These are phyloP conservation scores for Coemansia sp. DNA, from an alignment of 192 early-diverging fungal species.

Conservation along the genomic window DNA sequence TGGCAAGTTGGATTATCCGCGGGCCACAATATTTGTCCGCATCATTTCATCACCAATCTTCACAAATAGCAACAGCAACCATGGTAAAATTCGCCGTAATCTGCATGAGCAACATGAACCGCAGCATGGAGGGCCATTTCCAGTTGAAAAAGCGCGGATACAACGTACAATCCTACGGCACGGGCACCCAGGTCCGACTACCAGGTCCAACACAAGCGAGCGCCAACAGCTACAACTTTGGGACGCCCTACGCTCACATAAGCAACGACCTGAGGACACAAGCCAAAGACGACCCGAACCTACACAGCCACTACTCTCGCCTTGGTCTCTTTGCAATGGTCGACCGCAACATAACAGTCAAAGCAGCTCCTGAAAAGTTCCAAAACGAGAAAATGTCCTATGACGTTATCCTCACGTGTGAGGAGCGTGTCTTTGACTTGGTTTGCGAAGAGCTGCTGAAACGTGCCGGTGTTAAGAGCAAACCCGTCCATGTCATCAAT, in stretches of 20 bases:
- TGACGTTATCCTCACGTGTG: slow-evolving; percentile 95
- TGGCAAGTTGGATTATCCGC: no score
- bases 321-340: slow-evolving; percentile 90
- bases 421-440: slow-evolving; percentile 91
- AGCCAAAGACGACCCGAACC: slow-evolving; percentile 53
- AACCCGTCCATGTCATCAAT: slow-evolving; percentile 89
- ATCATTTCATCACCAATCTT: no score
- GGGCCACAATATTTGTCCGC: no score
- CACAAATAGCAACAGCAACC: not conserved
- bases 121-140: slow-evolving; percentile 94
- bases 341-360: slow-evolving; percentile 92
- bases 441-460: slow-evolving; percentile 86
- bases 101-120: slow-evolving; percentile 96
- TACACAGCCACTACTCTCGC: slow-evolving; percentile 59
- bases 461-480: slow-evolving; percentile 64
- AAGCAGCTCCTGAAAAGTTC: slow-evolving; percentile 84
- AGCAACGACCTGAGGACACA: slow-evolving; percentile 74
- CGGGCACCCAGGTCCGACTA: slow-evolving; percentile 83
- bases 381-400: slow-evolving; percentile 71
- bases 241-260: slow-evolving; percentile 89
- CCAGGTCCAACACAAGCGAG: slow-evolving; percentile 82
- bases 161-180: slow-evolving; percentile 85
- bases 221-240: slow-evolving; percentile 92
- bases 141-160: slow-evolving; percentile 73
- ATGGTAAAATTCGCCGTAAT: slow-evolving; percentile 90